Evolutionary conservation across 441 rosid species (phyloP).

Genomic region (Flueggea neowawraea): DNA sequence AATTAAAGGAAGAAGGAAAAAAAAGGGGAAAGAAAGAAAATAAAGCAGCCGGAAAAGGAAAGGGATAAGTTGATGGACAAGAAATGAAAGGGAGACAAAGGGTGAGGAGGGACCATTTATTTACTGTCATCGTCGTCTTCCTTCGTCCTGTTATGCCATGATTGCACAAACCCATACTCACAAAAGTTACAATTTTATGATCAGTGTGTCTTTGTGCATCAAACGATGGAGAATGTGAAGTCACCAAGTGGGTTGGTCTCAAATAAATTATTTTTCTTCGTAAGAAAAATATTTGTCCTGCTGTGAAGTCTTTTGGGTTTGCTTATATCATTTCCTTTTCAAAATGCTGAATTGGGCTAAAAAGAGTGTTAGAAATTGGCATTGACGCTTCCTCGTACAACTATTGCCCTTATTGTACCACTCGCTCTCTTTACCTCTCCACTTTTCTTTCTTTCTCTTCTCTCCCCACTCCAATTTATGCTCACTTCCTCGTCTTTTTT

Average conservation of each 20-base stretch:
- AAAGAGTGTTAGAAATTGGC: conserved; percentile 13
- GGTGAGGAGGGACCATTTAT: conserved; percentile 42
- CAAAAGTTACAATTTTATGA: too few relatives aligned
- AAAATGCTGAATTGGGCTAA: background rate
- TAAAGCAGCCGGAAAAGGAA: conserved; percentile 23
- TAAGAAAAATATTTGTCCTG: too few relatives aligned
- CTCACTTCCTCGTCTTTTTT: too few relatives aligned
- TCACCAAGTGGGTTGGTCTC: background rate
- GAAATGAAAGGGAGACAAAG: conserved; percentile 28
- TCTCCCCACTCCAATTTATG: background rate
- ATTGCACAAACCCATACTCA: too few relatives aligned
- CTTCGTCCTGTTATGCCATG: too few relatives aligned
- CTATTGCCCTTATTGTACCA: too few relatives aligned
- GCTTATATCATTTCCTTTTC: conserved; percentile 10
- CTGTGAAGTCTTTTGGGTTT: background rate
- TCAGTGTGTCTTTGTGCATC: too few relatives aligned
- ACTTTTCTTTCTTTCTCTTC: background rate
- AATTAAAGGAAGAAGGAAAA: background rate
- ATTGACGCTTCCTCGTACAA: conserved; percentile 35
- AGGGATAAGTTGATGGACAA: conserved; percentile 33
- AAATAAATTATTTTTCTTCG: too few relatives aligned
- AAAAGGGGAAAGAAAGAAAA: conserved; percentile 9
- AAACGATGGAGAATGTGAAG: too few relatives aligned
- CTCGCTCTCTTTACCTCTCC: background rate
- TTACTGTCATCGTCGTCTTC: background rate